Evolutionary conservation across 441 rosid genomes (phyloP).

Genomic region (Arabidopsis lyrata): DNA sequence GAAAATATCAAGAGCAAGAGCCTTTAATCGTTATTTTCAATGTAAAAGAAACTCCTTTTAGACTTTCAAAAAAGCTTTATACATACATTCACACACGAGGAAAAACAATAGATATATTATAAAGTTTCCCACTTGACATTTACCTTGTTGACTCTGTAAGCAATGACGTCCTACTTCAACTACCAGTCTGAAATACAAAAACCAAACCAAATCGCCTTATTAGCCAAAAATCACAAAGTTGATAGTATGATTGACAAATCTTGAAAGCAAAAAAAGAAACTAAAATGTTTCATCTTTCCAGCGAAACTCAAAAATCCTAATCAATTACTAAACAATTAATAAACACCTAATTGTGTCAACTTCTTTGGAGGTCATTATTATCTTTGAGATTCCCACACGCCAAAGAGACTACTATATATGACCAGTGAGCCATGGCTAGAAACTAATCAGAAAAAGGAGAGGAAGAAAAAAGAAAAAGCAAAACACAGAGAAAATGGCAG

Average conservation of each 20-base stretch:
- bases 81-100: slow-evolving; percentile 31
- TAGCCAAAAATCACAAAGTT: slow-evolving; percentile 10
- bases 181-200: slow-evolving; percentile 29
- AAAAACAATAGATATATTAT: background rate
- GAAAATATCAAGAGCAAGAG: slow-evolving; percentile 21
- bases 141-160: slow-evolving; percentile 29
- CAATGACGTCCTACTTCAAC: slow-evolving; percentile 42
- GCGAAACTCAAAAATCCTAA: slow-evolving; percentile 10
- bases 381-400: slow-evolving; percentile 30
- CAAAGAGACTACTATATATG: slow-evolving; percentile 21
- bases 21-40: slow-evolving; percentile 16
- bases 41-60: slow-evolving; percentile 21
- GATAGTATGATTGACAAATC: background rate
- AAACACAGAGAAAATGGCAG: slow-evolving; percentile 52
- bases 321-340: no score
- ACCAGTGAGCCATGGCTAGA: background rate
- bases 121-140: slow-evolving; percentile 16
- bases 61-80: slow-evolving; percentile 24
- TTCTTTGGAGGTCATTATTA: slow-evolving; percentile 9
- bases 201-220: slow-evolving; percentile 8
- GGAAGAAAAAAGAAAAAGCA: background rate
- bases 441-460: background rate
- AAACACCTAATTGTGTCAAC: background rate
- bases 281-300: slow-evolving; percentile 17
- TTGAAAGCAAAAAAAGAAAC: background rate